phyloP scores from a whole-genome alignment of 164 flowering plant species.

The Taxillus chinensis region DNA sequence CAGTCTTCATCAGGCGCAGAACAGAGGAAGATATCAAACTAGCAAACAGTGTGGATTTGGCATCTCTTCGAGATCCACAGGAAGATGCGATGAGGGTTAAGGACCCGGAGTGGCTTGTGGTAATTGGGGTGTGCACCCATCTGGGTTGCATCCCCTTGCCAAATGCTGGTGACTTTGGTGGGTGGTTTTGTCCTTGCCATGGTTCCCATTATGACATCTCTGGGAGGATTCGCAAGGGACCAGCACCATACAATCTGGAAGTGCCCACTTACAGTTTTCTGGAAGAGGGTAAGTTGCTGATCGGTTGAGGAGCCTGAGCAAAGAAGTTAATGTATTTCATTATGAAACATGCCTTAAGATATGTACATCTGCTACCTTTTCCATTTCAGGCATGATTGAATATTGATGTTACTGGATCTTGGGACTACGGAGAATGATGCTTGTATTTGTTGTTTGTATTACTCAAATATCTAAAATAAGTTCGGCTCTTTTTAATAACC shows the following conservation, averaged over 20 bases:
- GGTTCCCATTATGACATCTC: slow-evolving; percentile 8
- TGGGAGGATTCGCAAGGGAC: slow-evolving; percentile 6
- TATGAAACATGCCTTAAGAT: too few relatives aligned
- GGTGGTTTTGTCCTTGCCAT: slow-evolving; percentile 8
- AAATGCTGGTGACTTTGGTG: slow-evolving; percentile 7
- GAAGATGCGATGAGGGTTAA: slow-evolving; percentile 3
- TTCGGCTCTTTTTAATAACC: too few relatives aligned
- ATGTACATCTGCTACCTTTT: too few relatives aligned
- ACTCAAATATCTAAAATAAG: too few relatives aligned
- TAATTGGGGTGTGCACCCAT: slow-evolving; percentile 6
- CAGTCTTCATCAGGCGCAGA: slow-evolving; percentile 3
- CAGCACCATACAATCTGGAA: slow-evolving; percentile 7
- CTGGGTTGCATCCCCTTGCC: slow-evolving; percentile 7
- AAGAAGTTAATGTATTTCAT: too few relatives aligned
- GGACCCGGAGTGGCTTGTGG: slow-evolving; percentile 7
- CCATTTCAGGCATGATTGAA: too few relatives aligned
- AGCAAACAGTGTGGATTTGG: background rate
- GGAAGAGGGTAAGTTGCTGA: slow-evolving; percentile 1
- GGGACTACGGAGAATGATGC: too few relatives aligned
- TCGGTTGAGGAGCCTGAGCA: background rate
- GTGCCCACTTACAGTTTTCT: slow-evolving; percentile 4
- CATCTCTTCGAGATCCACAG: slow-evolving; percentile 1
- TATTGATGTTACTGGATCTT: too few relatives aligned
- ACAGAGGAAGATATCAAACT: background rate
- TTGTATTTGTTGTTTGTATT: too few relatives aligned